These are phyloP conservation scores for Takakia lepidozioides DNA, from an alignment of 225 moss, liverwort and hornwort genomes.

Conservation along the genomic window DNA sequence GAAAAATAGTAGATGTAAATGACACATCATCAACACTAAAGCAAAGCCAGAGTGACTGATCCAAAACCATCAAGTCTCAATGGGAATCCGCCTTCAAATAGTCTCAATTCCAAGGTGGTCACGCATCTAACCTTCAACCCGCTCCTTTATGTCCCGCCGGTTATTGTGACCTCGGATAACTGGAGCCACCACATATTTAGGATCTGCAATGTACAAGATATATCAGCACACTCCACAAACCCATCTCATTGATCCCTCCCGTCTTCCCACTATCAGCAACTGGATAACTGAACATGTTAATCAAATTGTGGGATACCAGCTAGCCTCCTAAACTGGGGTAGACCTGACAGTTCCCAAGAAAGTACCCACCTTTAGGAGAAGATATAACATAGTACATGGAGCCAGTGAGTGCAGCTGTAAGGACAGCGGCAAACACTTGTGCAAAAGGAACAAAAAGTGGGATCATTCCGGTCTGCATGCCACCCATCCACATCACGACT, in stretches of 20 bases:
- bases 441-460: slow-evolving; percentile 86
- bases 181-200: slow-evolving; percentile 83
- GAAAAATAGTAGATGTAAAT: background rate
- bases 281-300: no score
- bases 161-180: slow-evolving; percentile 49
- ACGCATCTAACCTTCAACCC: slow-evolving; percentile 40
- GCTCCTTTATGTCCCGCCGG: slow-evolving; percentile 62
- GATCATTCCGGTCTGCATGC: slow-evolving; percentile 60
- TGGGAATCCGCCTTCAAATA: no score
- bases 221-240: no score
- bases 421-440: slow-evolving; percentile 79
- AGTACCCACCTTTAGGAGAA: slow-evolving; percentile 52
- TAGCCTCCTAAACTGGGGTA: no score
- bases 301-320: no score
- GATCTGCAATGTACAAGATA: slow-evolving; percentile 39
- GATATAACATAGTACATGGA: slow-evolving; percentile 97
- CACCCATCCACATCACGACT: background rate
- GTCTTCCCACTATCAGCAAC: no score
- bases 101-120: no score
- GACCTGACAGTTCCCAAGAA: no score
- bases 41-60: no score
- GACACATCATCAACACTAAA: background rate
- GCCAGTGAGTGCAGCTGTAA: slow-evolving; percentile 81
- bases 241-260: no score
- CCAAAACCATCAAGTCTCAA: no score